Evolutionary conservation across 768 basidiomycete species (phyloP), one percentile per base, ranked within the genome.

Genomic region (Boletellus emodensis): DNA sequence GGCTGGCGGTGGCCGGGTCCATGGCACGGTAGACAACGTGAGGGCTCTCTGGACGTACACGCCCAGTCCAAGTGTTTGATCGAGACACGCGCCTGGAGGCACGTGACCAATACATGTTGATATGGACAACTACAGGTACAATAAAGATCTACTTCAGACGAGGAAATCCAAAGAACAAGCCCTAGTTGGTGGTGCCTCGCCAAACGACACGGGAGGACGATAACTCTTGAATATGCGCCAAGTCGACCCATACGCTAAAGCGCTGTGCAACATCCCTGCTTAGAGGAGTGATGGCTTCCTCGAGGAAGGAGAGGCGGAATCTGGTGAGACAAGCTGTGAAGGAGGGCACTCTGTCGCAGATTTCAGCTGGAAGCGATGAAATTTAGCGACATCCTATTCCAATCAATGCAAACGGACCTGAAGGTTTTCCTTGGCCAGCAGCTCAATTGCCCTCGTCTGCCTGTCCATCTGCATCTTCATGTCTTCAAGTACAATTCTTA

Each of bases 401-500:
- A 17, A 26, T 24, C 22, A 32, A 26, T 32, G 17, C 26, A 34
- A 46, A 62, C 51, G 33, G 55, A 77, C 79, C 71, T 75, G 72
- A 40, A 66, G 64, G 52, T 81, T 80, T 56, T 81, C 79, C 54
- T 73, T 73, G 13, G 67, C 62, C 28, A 81, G 55, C 46, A 60
- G 50, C 42, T 76, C 69, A 9, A 81, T 68, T 15, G 72, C 71
- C 41, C 67, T 61, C 7, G 72, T 71, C 60, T 81, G 79, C 59
- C 73, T 66, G 44, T 79, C 73, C 56, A 81, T 74, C 59, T 78
- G 73, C 54, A 61, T 56, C 61, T 75, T 77, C 75, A 81, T 73
- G 51, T 72, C 68, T 46, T 63, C 68, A 28, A 81, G 69, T 53
- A 74, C 66, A 22, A 68, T 58, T 47, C 64, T 67, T 22, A 71